Base-by-base conservation (phyloP, 441 rosid genomes). In the Pelargonium fulgidum region DNA sequence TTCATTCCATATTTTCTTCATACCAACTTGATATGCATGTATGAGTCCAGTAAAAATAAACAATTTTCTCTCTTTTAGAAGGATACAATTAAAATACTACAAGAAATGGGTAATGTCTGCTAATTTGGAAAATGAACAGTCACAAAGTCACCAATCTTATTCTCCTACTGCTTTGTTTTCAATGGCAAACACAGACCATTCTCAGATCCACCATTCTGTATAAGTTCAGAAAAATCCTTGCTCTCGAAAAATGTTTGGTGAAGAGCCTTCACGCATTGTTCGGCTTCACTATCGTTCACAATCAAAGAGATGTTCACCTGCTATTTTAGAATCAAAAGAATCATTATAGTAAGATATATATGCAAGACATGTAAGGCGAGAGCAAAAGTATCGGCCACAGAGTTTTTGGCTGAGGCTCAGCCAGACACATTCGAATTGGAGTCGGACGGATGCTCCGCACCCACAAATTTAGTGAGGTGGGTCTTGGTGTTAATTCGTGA, bases 291-390 rank as follows among this genome's bases (percentile, higher is more conserved):
- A 36, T 89, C 93, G 47, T 91, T 81, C 77, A 93, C 97, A 4
- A 93, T 87, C 82, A 93, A 75, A 13, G 97, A 93, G 67, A 91
- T 89, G 69, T 93, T 91, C 48, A 93, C 98, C 98, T 92, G 69
- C 17, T 7, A 7, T 29, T 20, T 59, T 10, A 59, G 33, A 29
- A 22, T 22, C 13, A 59, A 20, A 20, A 59, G 9, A 10, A 20
- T 8, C 8, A 36, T 84, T 83, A 75, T 93, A 96, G 13, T 44
- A 44, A 0, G 48, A 44, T 8, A 9, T 2, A 44, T 44, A 36
- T 36, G 41, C 1, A 36, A 36, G 41, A 29, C 36, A 36, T 36
- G 41, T 7, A 36, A 36, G 41, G 4, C 36, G 6, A 36, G 41
- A 36, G 41, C 41, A 36, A 36, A 36, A 36, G 41, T 36, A 7